Evolutionary conservation across 2,329 filamentous ascomycete species (phyloP).

Genomic region (Saccharata proteae): DNA sequence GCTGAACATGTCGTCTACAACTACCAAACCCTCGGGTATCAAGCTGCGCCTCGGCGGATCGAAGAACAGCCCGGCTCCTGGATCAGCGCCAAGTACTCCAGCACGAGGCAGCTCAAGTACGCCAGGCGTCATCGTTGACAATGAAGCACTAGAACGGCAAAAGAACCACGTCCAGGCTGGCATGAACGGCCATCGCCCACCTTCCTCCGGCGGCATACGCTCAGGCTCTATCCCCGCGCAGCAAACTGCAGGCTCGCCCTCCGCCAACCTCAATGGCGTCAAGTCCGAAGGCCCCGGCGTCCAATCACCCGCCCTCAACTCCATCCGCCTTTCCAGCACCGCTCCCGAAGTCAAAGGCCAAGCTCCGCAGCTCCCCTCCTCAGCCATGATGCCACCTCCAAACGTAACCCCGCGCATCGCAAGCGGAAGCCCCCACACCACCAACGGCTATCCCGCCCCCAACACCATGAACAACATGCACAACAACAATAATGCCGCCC

Average conservation of each 20-base stretch:
- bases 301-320: conserved; percentile 32
- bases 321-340: conserved; percentile 24
- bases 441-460: conserved; percentile 10
- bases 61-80: conserved; percentile 25
- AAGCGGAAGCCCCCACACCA: conserved; percentile 31
- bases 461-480: conserved; percentile 28
- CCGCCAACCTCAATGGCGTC: conserved; percentile 20
- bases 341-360: conserved; percentile 21
- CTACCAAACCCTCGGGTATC: conserved; percentile 31
- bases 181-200: conserved; percentile 27
- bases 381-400: conserved; percentile 27
- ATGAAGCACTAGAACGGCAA: conserved; percentile 41
- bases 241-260: conserved; percentile 18
- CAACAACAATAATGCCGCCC: too few relatives aligned
- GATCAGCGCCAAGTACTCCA: conserved; percentile 25
- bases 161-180: conserved; percentile 39
- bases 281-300: conserved; percentile 27
- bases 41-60: conserved; percentile 54
- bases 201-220: conserved; percentile 12
- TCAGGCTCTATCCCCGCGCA: conserved; percentile 12
- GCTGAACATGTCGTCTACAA: conserved; percentile 49
- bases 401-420: conserved; percentile 19
- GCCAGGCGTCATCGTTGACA: conserved; percentile 41
- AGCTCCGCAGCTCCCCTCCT: conserved; percentile 18
- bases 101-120: conserved; percentile 29